These are phyloP conservation scores for Rhodotorula sp. DNA, from an alignment of 1,284 basidiomycete genomes.

Conservation along the genomic window DNA sequence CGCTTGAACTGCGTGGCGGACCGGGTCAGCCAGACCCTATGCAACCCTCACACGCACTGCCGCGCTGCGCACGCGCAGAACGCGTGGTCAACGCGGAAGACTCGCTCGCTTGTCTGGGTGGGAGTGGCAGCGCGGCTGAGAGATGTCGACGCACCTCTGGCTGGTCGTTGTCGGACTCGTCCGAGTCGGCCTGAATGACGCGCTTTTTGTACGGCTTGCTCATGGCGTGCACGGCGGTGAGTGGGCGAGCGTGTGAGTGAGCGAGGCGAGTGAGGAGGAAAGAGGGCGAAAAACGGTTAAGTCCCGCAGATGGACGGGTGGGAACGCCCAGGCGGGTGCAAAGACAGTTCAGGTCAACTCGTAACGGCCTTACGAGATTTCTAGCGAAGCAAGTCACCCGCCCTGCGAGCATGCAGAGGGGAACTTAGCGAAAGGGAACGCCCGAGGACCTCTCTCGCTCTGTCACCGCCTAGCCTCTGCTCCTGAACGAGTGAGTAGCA, in stretches of 20 bases:
- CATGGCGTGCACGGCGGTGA: conserved; percentile 17
- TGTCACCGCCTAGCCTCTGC: neutral
- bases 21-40: neutral
- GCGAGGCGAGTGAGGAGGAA: neutral
- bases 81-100: too few relatives aligned
- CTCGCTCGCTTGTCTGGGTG: conserved; percentile 1
- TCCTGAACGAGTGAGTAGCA: neutral
- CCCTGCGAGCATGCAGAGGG: too few relatives aligned
- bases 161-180: conserved; percentile 47
- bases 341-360: neutral
- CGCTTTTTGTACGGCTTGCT: conserved; percentile 41
- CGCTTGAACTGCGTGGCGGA: conserved; percentile 30
- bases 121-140: neutral
- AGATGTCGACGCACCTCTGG: conserved; percentile 48
- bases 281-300: neutral
- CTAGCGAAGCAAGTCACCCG: neutral
- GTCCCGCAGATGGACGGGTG: neutral
- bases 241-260: neutral
- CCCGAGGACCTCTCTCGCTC: neutral
- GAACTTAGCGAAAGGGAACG: neutral
- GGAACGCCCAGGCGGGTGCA: neutral
- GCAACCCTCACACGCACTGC: too few relatives aligned
- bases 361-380: neutral
- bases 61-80: too few relatives aligned
- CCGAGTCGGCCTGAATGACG: conserved; percentile 41